Base-by-base conservation (phyloP, 768 basidiomycete genomes). In the Serendipita indica region DNA sequence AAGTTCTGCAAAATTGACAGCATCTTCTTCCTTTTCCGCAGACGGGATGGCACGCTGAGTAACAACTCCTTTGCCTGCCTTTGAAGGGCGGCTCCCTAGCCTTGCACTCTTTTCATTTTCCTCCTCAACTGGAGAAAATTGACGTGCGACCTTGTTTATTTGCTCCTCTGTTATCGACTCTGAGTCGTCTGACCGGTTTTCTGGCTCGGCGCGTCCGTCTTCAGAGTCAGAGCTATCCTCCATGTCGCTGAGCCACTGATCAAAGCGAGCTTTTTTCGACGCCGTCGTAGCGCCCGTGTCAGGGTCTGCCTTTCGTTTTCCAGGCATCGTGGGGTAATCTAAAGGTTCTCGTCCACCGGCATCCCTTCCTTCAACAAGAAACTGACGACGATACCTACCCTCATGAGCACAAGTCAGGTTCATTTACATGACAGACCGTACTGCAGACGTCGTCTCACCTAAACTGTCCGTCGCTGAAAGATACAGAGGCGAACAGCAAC, bases 1-100 rank as follows among this genome's bases (percentile, higher is more conserved):
- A 3, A 76, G 65, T 0, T 65, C 65, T 18, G 61, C 59, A 61
- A 73, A 75, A 3, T 69, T 66, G 1, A 66, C 16, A 18, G 22
- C 22, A 16, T 27, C 4, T 4, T 10, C 10, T 10, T 10, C n/a
- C 35, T 10, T 10, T 37, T 37, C 35, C n/a, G 10, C 10, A n/a
- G 10, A 10, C n/a, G n/a, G n/a, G n/a, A n/a, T n/a, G n/a, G n/a
- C n/a, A n/a, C n/a, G n/a, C n/a, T n/a, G n/a, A n/a, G n/a, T n/a
- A n/a, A n/a, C n/a, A n/a, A n/a, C n/a, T n/a, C n/a, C n/a, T n/a
- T n/a, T n/a, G n/a, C n/a, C n/a, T n/a, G n/a, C n/a, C n/a, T n/a
- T n/a, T n/a, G n/a, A n/a, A n/a, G n/a, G n/a, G n/a, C n/a, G n/a
- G n/a, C n/a, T n/a, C n/a, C n/a, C n/a, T n/a, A n/a, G n/a, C n/a